Evolutionary conservation across 2,329 filamentous ascomycete species (phyloP), one percentile per base, ranked within the genome.

Genomic region (Chalaropsis thielavioides): DNA sequence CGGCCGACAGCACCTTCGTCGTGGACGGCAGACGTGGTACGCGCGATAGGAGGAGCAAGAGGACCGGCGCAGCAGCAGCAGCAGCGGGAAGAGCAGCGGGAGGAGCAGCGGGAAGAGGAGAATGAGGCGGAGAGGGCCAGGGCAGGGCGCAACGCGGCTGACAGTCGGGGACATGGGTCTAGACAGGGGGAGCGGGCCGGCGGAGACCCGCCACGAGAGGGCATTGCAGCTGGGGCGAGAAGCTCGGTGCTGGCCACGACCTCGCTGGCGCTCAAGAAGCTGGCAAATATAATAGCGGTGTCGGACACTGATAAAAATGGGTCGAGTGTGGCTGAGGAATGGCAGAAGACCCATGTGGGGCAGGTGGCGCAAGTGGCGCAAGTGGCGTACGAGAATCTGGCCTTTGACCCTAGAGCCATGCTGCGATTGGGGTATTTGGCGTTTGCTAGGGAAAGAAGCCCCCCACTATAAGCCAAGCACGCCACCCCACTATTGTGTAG

Each of bases 401-500:
- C 76, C 0, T 77, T 78, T 65, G 74, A 77, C 58, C 75, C 76
- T 19, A 70, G 73, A 19, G 69, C 70, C 8, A 69, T 78, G 58
- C 72, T 77, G 40, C 72, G 73, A 38, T 68, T 64, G 6, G 77
- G 77, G 6, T 79, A 78, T 60, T 70, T 79, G 62, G 68, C 69
- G 60, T 56, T 67, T 38, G 64, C 69, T 54, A 65, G 69, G 56
- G 8, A 13, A 43, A 22, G 41, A 15, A 43, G 27, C 22, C n/a
- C 22, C 49, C 51, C 24, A n/a, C 51, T 56, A 11, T 35, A n/a
- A 17, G 3, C 22, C 11, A 6, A 22, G 2, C 11, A 10, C 22
- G 27, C 27, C 15, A 10, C 13, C 22, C 22, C 22, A 31, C 41
- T 27, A 31, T 56, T 15, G 4, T 27, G 11, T n/a, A 31, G 24